These are phyloP conservation scores for Nicotiana attenuata DNA, from an alignment of 257 asterid species.

Conservation along the genomic window DNA sequence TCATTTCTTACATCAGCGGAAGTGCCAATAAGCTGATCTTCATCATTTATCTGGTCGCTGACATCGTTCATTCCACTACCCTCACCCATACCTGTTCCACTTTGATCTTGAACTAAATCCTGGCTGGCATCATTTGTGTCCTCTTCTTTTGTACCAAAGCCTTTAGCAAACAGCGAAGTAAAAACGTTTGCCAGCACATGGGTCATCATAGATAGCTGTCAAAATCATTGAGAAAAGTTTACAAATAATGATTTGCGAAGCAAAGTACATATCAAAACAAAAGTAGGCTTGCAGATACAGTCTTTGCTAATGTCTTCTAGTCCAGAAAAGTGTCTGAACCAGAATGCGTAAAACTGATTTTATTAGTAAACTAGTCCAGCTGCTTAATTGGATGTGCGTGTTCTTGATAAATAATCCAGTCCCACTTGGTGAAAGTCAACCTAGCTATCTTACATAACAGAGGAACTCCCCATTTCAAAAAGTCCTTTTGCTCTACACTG, in stretches of 20 bases:
- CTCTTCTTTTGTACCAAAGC: slow-evolving; percentile 68
- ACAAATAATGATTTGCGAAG: background rate
- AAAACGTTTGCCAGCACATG: slow-evolving; percentile 64
- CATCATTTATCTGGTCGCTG: slow-evolving; percentile 80
- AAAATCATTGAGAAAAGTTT: slow-evolving; percentile 6
- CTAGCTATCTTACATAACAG: background rate
- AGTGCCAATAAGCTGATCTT: slow-evolving; percentile 86
- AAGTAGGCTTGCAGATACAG: background rate
- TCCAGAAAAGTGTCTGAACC: background rate
- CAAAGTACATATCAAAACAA: background rate
- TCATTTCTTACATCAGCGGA: slow-evolving; percentile 50
- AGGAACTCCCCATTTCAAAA: background rate
- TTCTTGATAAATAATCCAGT: background rate
- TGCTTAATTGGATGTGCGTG: background rate
- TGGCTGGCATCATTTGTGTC: slow-evolving; percentile 36
- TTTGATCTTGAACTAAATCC: slow-evolving; percentile 56
- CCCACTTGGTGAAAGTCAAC: background rate
- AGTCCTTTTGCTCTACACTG: background rate
- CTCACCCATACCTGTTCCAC: slow-evolving; percentile 94
- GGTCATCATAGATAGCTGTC: slow-evolving; percentile 64
- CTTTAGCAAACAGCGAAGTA: slow-evolving; percentile 64
- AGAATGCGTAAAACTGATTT: background rate
- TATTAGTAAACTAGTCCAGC: background rate
- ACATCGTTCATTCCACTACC: slow-evolving; percentile 83
- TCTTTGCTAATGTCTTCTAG: background rate